phyloP scores from a whole-genome alignment of 495 filamentous ascomycete species.

The Podospora pseudoanserina region DNA sequence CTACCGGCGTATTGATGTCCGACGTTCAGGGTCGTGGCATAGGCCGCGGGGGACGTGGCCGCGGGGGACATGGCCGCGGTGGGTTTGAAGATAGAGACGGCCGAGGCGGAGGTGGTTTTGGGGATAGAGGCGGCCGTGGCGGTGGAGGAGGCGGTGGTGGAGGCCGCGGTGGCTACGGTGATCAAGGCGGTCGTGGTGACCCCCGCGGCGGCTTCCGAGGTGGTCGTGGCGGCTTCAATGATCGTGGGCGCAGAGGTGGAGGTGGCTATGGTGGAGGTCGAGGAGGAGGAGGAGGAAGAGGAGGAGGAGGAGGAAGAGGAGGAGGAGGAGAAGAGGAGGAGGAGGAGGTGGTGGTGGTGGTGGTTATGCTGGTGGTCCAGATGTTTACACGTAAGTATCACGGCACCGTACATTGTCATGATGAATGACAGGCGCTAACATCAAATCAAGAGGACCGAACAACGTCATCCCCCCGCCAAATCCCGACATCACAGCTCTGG shows the following conservation, averaged over 20 bases:
- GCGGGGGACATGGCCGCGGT: slow-evolving; percentile 21
- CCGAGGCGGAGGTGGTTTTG: slow-evolving; percentile 25
- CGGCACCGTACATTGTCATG: not conserved
- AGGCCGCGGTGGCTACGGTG: slow-evolving; percentile 28
- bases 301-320: slow-evolving; percentile 19
- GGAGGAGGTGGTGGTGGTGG: slow-evolving; percentile 31
- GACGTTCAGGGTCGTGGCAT: not conserved
- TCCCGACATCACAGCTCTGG: slow-evolving; percentile 30
- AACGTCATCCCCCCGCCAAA: slow-evolving; percentile 29
- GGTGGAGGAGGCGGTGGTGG: slow-evolving; percentile 25
- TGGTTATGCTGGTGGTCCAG: slow-evolving; percentile 29
- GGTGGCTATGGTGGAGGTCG: slow-evolving; percentile 14
- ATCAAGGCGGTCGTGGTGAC: slow-evolving; percentile 29
- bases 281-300: slow-evolving; percentile 24
- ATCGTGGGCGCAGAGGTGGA: slow-evolving; percentile 25
- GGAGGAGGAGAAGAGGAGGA: slow-evolving; percentile 28
- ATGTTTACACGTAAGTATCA: slow-evolving; percentile 33
- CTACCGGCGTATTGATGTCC: not conserved
- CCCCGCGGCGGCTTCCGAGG: slow-evolving; percentile 23
- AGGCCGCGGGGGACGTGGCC: slow-evolving; percentile 2
- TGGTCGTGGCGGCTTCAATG: slow-evolving; percentile 21
- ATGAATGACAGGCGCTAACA: slow-evolving; percentile 5
- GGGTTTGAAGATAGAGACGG: slow-evolving; percentile 25
- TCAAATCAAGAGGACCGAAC: slow-evolving; percentile 7
- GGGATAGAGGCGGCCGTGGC: slow-evolving; percentile 24